phyloP scores from a whole-genome alignment of 805 yeast genomes.

The Yarrowia sp. region DNA sequence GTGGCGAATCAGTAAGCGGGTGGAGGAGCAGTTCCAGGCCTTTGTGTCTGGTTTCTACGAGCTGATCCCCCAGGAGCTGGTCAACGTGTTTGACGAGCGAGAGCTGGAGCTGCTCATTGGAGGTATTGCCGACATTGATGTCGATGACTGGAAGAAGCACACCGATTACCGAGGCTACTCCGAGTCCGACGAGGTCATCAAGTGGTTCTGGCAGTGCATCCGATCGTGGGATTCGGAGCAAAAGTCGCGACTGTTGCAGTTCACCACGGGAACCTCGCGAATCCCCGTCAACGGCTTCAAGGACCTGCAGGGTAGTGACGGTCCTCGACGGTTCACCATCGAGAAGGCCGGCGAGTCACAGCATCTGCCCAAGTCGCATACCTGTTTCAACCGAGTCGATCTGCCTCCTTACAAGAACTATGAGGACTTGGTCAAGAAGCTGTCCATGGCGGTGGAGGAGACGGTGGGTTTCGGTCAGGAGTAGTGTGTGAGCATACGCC shows the following conservation, averaged over 20 bases:
- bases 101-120: conserved; percentile 95
- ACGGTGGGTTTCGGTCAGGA: conserved; percentile 99
- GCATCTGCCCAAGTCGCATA: conserved; percentile 94
- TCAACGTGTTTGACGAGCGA: conserved; percentile 95
- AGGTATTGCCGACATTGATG: conserved; percentile 96
- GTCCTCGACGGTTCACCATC: conserved; percentile 97
- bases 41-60: conserved; percentile 97
- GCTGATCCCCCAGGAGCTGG: conserved; percentile 92
- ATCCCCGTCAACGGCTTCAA: conserved; percentile 99
- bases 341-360: conserved; percentile 95
- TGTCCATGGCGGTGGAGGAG: conserved; percentile 95
- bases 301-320: conserved; percentile 97
- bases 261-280: conserved; percentile 98
- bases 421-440: conserved; percentile 81
- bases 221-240: conserved; percentile 95
- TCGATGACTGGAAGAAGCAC: conserved; percentile 98
- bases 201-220: conserved; percentile 98
- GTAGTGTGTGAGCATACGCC: conserved; percentile 41
- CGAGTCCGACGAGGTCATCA: conserved; percentile 92
- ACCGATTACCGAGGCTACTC: conserved; percentile 98
- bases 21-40: conserved; percentile 93
- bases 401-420: conserved; percentile 88
- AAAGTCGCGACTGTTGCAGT: conserved; percentile 90
- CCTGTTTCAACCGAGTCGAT: conserved; percentile 98
- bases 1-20: conserved; percentile 92